Conservation (phyloP, 2,329 filamentous ascomycete species). For the Botrytis galanthina region DNA sequence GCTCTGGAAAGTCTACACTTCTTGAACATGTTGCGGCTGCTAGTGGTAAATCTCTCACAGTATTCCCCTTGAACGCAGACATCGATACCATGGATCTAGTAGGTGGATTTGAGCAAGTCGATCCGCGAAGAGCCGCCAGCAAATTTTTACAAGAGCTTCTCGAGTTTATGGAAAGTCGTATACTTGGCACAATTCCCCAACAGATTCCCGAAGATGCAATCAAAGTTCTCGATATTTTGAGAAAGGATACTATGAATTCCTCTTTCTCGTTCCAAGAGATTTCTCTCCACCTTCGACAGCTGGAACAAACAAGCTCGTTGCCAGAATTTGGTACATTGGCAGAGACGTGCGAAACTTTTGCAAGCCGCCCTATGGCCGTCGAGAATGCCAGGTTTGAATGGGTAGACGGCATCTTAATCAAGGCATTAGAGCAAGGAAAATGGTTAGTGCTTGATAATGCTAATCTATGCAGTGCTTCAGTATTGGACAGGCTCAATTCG, state of each 20-base stretch:
- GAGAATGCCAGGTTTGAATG: constrained; percentile 87
- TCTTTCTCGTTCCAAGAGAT: constrained; percentile 32
- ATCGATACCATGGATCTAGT: constrained; percentile 97
- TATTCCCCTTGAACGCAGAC: constrained; percentile 89
- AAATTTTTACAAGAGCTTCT: constrained; percentile 55
- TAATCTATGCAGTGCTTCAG: constrained; percentile 92
- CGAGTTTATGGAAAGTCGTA: constrained; percentile 50
- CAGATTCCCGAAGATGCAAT: constrained; percentile 49
- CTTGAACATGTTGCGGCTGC: constrained; percentile 77
- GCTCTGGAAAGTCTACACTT: constrained; percentile 81
- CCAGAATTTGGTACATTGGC: constrained; percentile 33
- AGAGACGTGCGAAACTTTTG: constrained; percentile 40
- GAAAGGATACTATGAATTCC: constrained; percentile 29
- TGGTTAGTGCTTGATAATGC: constrained; percentile 98
- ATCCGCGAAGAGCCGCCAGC: constrained; percentile 71
- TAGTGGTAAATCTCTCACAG: constrained; percentile 71
- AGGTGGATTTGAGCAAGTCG: constrained; percentile 93
- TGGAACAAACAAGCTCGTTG: constrained; percentile 44
- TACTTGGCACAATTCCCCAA: constrained; percentile 49
- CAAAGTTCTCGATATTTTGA: constrained; percentile 51
- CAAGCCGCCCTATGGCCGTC: constrained; percentile 54
- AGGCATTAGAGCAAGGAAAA: constrained; percentile 78
- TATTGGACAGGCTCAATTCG: constrained; percentile 91
- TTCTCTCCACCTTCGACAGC: constrained; percentile 37
- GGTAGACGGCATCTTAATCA: constrained; percentile 89